phyloP scores from a whole-genome alignment of 129 eudicot genomes.

The Rutidosis leptorrhynchoides region DNA sequence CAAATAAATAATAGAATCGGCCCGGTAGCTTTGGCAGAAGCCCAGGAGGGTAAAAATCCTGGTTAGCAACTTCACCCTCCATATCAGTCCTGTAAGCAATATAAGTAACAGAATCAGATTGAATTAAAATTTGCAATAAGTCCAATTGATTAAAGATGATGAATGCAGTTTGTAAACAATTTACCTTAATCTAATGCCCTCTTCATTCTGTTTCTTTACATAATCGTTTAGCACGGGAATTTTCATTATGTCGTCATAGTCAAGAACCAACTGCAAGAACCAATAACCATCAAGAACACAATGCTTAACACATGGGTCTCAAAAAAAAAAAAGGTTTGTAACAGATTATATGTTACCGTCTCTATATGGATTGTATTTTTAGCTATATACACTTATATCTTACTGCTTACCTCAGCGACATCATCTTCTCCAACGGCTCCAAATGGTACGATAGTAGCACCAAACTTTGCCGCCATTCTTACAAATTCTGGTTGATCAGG shows the following conservation, averaged over 20 bases:
- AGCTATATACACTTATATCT: neutral
- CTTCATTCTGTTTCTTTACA: constrained; percentile 29
- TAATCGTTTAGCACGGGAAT: constrained; percentile 56
- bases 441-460: constrained; percentile 76
- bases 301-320: neutral
- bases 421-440: constrained; percentile 82
- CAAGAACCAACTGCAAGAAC: constrained; percentile 66
- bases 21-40: constrained; percentile 84
- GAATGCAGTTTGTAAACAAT: constrained; percentile 3
- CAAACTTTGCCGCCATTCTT: constrained; percentile 67
- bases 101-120: neutral
- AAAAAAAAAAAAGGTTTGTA: constrained; percentile 1
- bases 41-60: constrained; percentile 60
- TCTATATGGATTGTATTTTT: neutral
- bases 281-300: constrained; percentile 5
- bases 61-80: constrained; percentile 81
- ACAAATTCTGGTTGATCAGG: constrained; percentile 82
- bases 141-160: neutral
- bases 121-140: constrained; percentile 10
- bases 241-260: constrained; percentile 69
- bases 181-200: constrained; percentile 56
- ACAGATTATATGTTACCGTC: neutral
- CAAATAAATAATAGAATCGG: constrained; percentile 74
- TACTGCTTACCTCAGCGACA: constrained; percentile 37
- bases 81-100: constrained; percentile 44